A percentile compares a stretch with the other conserved stretches of the same genome.
Evolutionary conservation across 129 eudicot genomes (phyloP).

Genomic region (Centrapalus pauciflorus): DNA sequence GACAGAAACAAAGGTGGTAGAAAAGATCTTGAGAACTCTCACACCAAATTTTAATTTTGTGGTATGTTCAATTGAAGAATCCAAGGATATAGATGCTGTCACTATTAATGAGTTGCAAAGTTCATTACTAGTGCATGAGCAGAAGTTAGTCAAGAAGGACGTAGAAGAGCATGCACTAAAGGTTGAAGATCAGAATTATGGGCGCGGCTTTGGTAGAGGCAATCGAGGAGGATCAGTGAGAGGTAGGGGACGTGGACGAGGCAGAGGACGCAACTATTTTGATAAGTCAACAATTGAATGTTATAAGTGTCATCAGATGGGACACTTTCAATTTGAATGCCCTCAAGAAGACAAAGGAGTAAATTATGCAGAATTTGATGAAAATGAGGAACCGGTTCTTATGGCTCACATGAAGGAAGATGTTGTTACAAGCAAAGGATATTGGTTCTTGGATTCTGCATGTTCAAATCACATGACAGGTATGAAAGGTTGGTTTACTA

Average conservation of each 20-base stretch:
- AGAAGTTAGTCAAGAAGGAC: neutral
- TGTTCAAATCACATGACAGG: neutral
- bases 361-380: constrained; percentile 1
- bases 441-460: neutral
- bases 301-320: constrained; percentile 2
- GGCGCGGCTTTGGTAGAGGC: too few relatives aligned
- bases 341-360: neutral
- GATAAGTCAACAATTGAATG: neutral
- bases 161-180: neutral
- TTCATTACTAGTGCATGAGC: too few relatives aligned
- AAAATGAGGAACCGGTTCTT: neutral
- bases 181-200: too few relatives aligned
- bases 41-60: too few relatives aligned
- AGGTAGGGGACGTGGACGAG: too few relatives aligned
- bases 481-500: neutral
- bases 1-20: too few relatives aligned
- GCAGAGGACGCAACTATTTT: neutral
- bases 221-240: too few relatives aligned
- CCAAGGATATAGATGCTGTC: neutral
- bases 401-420: neutral
- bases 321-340: neutral
- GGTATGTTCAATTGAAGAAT: too few relatives aligned
- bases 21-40: too few relatives aligned
- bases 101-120: neutral
- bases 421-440: neutral